These are phyloP conservation scores for Cornus florida DNA, from an alignment of 148 eudicot genomes.

Conservation along the genomic window DNA sequence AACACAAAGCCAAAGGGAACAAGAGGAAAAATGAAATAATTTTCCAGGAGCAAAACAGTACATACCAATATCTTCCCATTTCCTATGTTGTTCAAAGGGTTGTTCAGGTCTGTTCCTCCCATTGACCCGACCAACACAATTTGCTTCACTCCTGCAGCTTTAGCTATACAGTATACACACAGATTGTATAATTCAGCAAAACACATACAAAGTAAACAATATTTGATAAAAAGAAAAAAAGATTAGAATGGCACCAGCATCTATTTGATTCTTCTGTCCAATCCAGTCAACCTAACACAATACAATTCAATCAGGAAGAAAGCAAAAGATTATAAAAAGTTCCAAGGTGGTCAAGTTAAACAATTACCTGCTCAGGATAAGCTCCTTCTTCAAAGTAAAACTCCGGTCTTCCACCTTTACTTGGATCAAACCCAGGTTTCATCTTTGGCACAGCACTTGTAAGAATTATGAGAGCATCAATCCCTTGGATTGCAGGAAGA, in stretches of 20 bases:
- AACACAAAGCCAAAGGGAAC: neutral
- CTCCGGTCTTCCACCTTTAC: constrained; percentile 75
- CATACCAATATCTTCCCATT: constrained; percentile 93
- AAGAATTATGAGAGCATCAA: constrained; percentile 83
- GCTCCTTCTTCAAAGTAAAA: constrained; percentile 82
- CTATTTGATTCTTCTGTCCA: constrained; percentile 97
- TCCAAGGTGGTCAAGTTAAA: neutral
- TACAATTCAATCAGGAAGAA: constrained; percentile 1
- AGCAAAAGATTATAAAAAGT: neutral
- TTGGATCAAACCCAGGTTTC: constrained; percentile 93
- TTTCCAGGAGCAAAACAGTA: neutral
- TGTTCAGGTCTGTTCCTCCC: constrained; percentile 87
- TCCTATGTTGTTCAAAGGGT: constrained; percentile 81
- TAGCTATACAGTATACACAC: constrained; percentile 69
- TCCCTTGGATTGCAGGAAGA: constrained; percentile 68
- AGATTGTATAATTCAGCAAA: constrained; percentile 14
- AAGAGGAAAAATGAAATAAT: neutral
- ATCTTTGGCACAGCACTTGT: constrained; percentile 92
- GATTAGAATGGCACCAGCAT: constrained; percentile 56
- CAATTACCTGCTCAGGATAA: constrained; percentile 80
- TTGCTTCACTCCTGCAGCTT: constrained; percentile 98
- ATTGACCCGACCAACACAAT: constrained; percentile 95
- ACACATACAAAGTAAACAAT: neutral
- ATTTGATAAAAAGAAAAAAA: neutral
- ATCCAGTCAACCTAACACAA: constrained; percentile 85